These are phyloP conservation scores for Erysimum pusillum DNA, from an alignment of 441 rosid genomes.

Conservation along the genomic window DNA sequence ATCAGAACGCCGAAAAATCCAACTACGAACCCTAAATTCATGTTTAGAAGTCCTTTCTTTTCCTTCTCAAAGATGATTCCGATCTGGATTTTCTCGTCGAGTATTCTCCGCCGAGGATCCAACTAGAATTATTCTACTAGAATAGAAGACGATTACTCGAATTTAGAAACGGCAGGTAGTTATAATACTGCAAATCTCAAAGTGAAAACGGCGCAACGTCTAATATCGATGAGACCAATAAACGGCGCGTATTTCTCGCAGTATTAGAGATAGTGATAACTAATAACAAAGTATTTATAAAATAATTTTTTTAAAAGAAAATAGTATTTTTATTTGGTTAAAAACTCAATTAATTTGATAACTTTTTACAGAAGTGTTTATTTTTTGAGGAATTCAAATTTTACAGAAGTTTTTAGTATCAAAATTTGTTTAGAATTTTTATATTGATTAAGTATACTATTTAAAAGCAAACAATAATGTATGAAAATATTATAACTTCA, in stretches of 20 bases:
- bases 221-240: neutral
- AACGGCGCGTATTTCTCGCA: slow-evolving; percentile 28
- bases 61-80: slow-evolving; percentile 13
- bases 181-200: neutral
- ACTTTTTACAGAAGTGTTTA: neutral
- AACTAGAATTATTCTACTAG: slow-evolving; percentile 8
- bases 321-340: neutral
- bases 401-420: too few relatives aligned
- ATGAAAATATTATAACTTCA: neutral
- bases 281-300: too few relatives aligned
- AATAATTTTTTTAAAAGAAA: too few relatives aligned
- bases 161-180: slow-evolving; percentile 35
- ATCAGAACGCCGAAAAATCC: slow-evolving; percentile 77
- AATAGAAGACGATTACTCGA: slow-evolving; percentile 23
- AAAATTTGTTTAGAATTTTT: neutral
- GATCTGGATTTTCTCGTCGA: slow-evolving; percentile 44
- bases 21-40: slow-evolving; percentile 72
- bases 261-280: too few relatives aligned
- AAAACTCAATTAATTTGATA: neutral
- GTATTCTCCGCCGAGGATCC: slow-evolving; percentile 14
- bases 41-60: slow-evolving; percentile 23
- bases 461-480: neutral
- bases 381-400: neutral
- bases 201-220: slow-evolving; percentile 20
- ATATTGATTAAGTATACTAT: neutral